These are phyloP conservation scores for Syzygium oleosum DNA, from an alignment of 345 rosid genomes.

Conservation along the genomic window DNA sequence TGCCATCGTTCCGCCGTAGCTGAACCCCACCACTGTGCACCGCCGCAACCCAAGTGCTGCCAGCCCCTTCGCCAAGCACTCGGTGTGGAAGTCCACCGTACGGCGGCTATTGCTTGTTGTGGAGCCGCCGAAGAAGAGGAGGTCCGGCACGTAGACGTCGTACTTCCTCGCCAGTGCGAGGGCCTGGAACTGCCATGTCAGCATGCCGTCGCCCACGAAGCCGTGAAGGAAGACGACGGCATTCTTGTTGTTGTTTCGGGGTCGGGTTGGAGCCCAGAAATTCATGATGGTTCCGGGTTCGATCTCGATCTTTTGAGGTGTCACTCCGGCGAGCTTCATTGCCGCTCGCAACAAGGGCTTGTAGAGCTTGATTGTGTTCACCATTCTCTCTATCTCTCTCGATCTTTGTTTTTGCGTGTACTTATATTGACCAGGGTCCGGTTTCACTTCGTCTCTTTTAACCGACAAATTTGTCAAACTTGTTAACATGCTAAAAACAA, in stretches of 20 bases:
- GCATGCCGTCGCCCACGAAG: conserved; percentile 19
- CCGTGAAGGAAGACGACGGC: conserved; percentile 36
- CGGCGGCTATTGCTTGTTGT: conserved; percentile 12
- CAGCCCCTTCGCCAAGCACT: conserved; percentile 30
- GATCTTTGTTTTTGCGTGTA: neutral
- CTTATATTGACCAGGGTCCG: neutral
- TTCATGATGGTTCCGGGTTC: conserved; percentile 23
- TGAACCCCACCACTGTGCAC: conserved; percentile 30
- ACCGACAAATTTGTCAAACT: neutral
- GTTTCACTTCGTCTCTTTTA: neutral
- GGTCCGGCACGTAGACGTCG: conserved; percentile 39
- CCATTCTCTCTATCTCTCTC: conserved; percentile 5
- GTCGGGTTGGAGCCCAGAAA: neutral
- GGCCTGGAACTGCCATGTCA: conserved; percentile 33
- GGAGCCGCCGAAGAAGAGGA: conserved; percentile 43
- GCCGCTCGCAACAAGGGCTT: conserved; percentile 2
- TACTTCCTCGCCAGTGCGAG: conserved; percentile 20
- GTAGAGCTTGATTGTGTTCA: conserved; percentile 9
- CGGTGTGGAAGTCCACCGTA: conserved; percentile 29
- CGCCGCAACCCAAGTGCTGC: conserved; percentile 21
- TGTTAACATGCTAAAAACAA: neutral
- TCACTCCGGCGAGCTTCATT: conserved; percentile 15
- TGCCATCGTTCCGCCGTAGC: conserved; percentile 38
- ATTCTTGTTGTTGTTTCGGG: conserved; percentile 1
- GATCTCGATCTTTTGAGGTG: conserved; percentile 12